Conservation (phyloP, 345 rosid genomes). For the Pseudoturritis turrita region DNA sequence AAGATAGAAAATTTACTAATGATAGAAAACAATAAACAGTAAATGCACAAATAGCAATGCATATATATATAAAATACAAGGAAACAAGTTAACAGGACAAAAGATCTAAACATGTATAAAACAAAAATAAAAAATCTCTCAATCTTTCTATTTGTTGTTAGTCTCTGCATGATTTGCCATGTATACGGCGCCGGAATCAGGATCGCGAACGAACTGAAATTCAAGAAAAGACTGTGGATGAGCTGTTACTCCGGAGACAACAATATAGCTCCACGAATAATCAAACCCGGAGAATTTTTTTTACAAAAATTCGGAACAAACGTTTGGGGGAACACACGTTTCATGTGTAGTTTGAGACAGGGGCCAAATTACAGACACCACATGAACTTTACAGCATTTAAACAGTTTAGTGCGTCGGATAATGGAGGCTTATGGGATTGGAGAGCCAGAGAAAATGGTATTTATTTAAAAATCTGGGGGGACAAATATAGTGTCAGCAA, state of each 20-base stretch:
- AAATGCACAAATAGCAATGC: not conserved
- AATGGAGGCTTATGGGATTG: conserved; percentile 9
- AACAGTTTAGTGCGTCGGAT: not conserved
- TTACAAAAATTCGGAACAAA: not conserved
- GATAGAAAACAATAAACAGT: not conserved
- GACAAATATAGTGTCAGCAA: too few relatives aligned
- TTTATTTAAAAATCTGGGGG: too few relatives aligned
- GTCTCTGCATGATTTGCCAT: not conserved
- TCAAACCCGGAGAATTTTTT: not conserved
- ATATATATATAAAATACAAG: not conserved
- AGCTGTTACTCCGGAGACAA: not conserved
- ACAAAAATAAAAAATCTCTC: not conserved
- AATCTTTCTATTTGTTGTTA: not conserved
- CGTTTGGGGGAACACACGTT: not conserved
- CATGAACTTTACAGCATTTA: not conserved
- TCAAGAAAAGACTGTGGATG: not conserved
- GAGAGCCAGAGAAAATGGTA: conserved; percentile 17
- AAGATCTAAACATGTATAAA: not conserved
- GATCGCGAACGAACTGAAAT: conserved; percentile 8
- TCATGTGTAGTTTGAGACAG: conserved; percentile 15
- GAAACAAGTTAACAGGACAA: not conserved
- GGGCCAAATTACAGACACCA: not conserved
- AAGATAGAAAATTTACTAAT: too few relatives aligned
- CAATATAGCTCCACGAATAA: not conserved
- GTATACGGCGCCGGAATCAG: not conserved